phyloP scores from a whole-genome alignment of 1,139 yeast species.

The Wickerhamomyces sp. region DNA sequence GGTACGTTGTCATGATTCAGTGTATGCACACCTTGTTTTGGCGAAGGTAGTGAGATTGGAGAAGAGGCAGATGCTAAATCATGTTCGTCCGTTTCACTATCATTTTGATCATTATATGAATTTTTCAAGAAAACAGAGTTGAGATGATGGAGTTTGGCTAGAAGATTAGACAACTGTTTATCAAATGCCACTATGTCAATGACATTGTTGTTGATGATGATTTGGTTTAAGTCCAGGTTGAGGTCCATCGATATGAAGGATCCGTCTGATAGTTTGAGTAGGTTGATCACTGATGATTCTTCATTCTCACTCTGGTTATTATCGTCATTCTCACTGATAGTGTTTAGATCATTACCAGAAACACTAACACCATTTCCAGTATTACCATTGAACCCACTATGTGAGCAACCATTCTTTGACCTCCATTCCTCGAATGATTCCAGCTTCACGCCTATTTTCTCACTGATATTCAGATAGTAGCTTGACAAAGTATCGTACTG shows the following conservation, averaged over 20 bases:
- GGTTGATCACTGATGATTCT: constrained; percentile 3
- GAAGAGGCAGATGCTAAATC: no score
- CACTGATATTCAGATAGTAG: constrained; percentile 10
- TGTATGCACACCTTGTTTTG: neutral
- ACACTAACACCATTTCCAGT: no score
- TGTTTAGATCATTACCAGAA: neutral
- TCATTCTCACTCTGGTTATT: neutral
- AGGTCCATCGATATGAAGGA: constrained; percentile 19
- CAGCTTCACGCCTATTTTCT: constrained; percentile 10
- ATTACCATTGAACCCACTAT: neutral
- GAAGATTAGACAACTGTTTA: constrained; percentile 5
- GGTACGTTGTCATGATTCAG: neutral
- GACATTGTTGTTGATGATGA: constrained; percentile 13
- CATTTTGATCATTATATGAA: neutral
- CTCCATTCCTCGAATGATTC: constrained; percentile 18
- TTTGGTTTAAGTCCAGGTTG: constrained; percentile 4
- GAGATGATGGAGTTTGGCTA: constrained; percentile 6
- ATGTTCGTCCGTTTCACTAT: neutral
- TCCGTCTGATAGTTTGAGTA: constrained; percentile 18
- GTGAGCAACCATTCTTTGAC: neutral
- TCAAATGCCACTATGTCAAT: constrained; percentile 15
- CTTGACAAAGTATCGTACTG: constrained; percentile 11
- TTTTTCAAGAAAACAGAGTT: constrained; percentile 1
- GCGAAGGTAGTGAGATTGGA: neutral
- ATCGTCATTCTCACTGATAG: neutral